Percentiles rank a stretch among this genome's conserved stretches.
Conservation (phyloP, 164 flowering plant genomes). For the Vitis cinerea region DNA sequence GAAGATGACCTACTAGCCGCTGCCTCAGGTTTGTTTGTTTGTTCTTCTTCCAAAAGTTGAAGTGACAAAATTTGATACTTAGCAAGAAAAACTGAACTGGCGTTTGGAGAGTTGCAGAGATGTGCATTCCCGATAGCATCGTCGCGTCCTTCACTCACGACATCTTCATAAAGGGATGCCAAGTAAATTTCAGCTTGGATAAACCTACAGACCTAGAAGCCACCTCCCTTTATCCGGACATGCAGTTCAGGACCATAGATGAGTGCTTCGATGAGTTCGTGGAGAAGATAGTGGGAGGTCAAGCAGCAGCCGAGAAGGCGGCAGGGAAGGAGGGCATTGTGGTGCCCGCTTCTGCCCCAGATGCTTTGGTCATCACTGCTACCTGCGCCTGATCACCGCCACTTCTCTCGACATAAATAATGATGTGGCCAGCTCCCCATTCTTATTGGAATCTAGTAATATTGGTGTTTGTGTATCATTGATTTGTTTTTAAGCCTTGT, state of each 20-base stretch:
- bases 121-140: constrained; percentile 23
- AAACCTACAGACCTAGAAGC: constrained; percentile 29
- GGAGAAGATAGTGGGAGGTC: constrained; percentile 2
- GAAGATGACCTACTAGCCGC: constrained; percentile 26
- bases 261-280: constrained; percentile 47
- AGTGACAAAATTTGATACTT: too few species aligned
- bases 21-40: constrained; percentile 15
- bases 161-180: constrained; percentile 61
- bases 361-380: background rate
- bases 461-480: too few species aligned
- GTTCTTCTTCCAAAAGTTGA: background rate
- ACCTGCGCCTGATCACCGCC: too few species aligned
- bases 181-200: constrained; percentile 37
- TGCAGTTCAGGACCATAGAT: constrained; percentile 24
- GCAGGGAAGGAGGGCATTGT: constrained; percentile 1
- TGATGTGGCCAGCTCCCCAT: too few species aligned
- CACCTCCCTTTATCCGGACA: constrained; percentile 40
- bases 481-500: too few species aligned
- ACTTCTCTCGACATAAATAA: too few species aligned
- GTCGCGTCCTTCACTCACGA: constrained; percentile 52
- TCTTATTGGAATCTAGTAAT: too few species aligned
- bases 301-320: background rate
- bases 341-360: background rate
- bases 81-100: too few species aligned
- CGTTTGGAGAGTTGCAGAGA: constrained; percentile 15